These are phyloP conservation scores for Ogataea henricii DNA, from an alignment of 805 yeast species.

Conservation along the genomic window DNA sequence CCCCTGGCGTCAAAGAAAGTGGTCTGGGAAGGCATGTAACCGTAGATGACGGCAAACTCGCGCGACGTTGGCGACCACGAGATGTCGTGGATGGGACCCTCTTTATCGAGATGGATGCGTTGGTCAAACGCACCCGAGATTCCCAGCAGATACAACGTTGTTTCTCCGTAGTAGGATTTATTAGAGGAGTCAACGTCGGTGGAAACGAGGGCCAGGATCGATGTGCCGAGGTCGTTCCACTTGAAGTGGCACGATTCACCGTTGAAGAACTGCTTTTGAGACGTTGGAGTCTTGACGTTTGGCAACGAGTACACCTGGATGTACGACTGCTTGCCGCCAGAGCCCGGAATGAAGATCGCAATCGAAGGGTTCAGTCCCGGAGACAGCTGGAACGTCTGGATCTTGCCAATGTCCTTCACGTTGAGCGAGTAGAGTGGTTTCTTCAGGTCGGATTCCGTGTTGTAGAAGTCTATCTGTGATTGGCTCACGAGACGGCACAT, in stretches of 20 bases:
- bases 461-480: slow-evolving; percentile 70
- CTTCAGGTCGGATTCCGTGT: slow-evolving; percentile 42
- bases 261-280: slow-evolving; percentile 87
- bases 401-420: slow-evolving; percentile 51
- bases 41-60: slow-evolving; percentile 96
- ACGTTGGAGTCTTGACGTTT: slow-evolving; percentile 72
- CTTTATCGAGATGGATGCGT: slow-evolving; percentile 81
- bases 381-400: slow-evolving; percentile 58
- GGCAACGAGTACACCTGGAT: slow-evolving; percentile 84
- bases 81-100: slow-evolving; percentile 97
- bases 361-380: slow-evolving; percentile 90
- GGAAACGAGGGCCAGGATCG: slow-evolving; percentile 87
- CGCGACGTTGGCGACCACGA: slow-evolving; percentile 96
- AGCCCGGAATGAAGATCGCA: slow-evolving; percentile 88
- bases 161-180: slow-evolving; percentile 95
- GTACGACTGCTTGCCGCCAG: slow-evolving; percentile 83
- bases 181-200: slow-evolving; percentile 95
- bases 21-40: slow-evolving; percentile 96
- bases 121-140: slow-evolving; percentile 91
- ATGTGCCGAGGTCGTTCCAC: slow-evolving; percentile 96
- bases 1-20: slow-evolving; percentile 95
- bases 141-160: slow-evolving; percentile 85
- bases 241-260: slow-evolving; percentile 90
- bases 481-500: slow-evolving; percentile 55
- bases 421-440: slow-evolving; percentile 64